Percentiles rank a stretch among this genome's conserved stretches.
Evolutionary conservation across 208 protist genomes (phyloP).

Genomic region (Trypanosoma rangeli): DNA sequence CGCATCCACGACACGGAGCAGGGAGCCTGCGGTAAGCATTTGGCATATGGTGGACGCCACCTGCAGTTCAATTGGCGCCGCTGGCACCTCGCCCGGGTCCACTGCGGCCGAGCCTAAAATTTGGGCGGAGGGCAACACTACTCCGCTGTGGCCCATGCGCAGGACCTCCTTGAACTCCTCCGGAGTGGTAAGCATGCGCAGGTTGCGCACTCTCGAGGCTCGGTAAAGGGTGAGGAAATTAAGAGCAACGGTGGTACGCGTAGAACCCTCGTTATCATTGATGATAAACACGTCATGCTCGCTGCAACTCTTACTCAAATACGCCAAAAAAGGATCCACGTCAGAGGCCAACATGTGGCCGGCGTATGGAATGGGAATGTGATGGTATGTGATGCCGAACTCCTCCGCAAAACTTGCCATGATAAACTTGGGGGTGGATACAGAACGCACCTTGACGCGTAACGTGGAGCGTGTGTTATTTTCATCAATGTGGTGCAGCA

Average conservation of each 20-base stretch:
- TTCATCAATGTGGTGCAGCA: conserved; percentile 65
- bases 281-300: conserved; percentile 70
- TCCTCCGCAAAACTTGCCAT: conserved; percentile 72
- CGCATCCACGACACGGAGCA: conserved; percentile 72
- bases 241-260: conserved; percentile 73
- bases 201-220: conserved; percentile 38
- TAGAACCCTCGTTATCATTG: conserved; percentile 75
- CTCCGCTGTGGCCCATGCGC: conserved; percentile 32
- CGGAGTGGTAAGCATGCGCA: conserved; percentile 46
- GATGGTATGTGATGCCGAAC: conserved; percentile 63
- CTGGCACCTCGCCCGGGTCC: conserved; percentile 44
- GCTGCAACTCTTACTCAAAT: conserved; percentile 39
- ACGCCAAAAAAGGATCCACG: conserved; percentile 80
- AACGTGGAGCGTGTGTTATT: conserved; percentile 37
- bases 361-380: conserved; percentile 81
- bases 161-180: conserved; percentile 48
- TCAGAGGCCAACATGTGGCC: conserved; percentile 77
- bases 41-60: conserved; percentile 85
- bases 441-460: conserved; percentile 64
- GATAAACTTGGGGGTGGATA: conserved; percentile 58
- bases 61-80: conserved; percentile 61
- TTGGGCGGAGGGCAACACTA: conserved; percentile 46
- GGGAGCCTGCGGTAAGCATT: conserved; percentile 80
- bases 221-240: conserved; percentile 81
- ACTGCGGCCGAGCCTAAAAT: conserved; percentile 35